These are phyloP conservation scores for Fusarium napiforme DNA, from an alignment of 2,329 filamentous ascomycete genomes.

Conservation along the genomic window DNA sequence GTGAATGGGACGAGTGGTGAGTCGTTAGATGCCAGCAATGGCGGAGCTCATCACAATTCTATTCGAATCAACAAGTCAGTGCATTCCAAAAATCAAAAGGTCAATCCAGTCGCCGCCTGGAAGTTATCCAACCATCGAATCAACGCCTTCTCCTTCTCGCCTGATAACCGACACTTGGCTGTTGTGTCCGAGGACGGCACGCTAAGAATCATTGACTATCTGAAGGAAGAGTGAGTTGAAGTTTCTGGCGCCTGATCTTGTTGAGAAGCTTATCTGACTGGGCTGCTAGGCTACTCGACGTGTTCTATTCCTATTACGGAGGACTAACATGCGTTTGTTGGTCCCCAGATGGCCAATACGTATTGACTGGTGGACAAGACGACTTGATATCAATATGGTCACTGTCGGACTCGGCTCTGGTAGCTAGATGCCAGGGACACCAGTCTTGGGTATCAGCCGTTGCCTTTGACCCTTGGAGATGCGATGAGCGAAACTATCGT, in stretches of 20 bases:
- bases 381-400: constrained; percentile 98
- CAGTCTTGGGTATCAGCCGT: constrained; percentile 95
- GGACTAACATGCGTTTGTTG: constrained; percentile 93
- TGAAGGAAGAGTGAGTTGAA: constrained; percentile 80
- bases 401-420: constrained; percentile 81
- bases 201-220: constrained; percentile 88
- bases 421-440: constrained; percentile 94
- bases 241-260: background rate
- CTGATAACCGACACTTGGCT: constrained; percentile 86
- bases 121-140: constrained; percentile 91
- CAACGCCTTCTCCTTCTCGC: constrained; percentile 92
- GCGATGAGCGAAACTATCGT: constrained; percentile 93
- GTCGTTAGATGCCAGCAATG: constrained; percentile 51
- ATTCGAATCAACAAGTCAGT: constrained; percentile 90
- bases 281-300: constrained; percentile 75
- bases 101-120: constrained; percentile 92
- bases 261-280: background rate
- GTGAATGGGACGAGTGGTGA: constrained; percentile 55
- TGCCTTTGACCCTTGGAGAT: constrained; percentile 96
- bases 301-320: constrained; percentile 93
- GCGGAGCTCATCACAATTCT: constrained; percentile 51
- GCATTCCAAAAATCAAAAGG: constrained; percentile 91
- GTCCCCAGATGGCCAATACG: constrained; percentile 96
- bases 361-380: constrained; percentile 94
- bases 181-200: constrained; percentile 93